phyloP scores from a whole-genome alignment of 345 rosid genomes.

The Salix koriyanagi region DNA sequence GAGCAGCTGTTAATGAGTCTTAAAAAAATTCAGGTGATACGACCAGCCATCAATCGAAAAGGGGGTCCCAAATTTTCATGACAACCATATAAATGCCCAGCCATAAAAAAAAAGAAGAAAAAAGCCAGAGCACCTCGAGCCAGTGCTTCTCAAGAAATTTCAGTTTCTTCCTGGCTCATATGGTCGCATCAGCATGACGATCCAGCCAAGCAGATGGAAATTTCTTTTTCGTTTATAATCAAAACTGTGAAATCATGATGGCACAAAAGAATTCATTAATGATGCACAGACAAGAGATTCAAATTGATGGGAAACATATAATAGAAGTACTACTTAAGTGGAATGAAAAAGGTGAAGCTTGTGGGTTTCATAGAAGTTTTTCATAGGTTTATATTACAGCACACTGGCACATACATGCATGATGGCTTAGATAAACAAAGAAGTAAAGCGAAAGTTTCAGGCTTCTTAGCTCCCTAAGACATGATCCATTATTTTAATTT shows the following conservation, averaged over 20 bases:
- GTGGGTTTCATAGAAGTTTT: neutral
- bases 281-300: neutral
- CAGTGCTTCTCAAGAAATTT: constrained; percentile 2
- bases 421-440: constrained; percentile 7
- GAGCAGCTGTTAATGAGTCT: too few species aligned
- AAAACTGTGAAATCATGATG: neutral
- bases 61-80: constrained; percentile 14
- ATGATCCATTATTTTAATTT: neutral
- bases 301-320: neutral
- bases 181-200: constrained; percentile 17
- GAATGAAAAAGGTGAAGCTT: neutral
- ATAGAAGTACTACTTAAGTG: neutral
- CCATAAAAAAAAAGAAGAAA: neutral
- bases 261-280: neutral
- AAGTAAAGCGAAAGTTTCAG: constrained; percentile 5
- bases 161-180: neutral
- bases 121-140: neutral
- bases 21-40: too few species aligned
- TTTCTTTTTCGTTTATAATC: neutral
- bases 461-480: neutral
- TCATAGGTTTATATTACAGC: neutral
- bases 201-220: neutral
- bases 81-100: neutral
- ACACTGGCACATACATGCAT: neutral
- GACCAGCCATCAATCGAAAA: neutral